A percentile compares a stretch with the other conserved stretches of the same genome.
phyloP scores from a whole-genome alignment of 1,139 yeast species.

The Zygotorulaspora mrakii region DNA sequence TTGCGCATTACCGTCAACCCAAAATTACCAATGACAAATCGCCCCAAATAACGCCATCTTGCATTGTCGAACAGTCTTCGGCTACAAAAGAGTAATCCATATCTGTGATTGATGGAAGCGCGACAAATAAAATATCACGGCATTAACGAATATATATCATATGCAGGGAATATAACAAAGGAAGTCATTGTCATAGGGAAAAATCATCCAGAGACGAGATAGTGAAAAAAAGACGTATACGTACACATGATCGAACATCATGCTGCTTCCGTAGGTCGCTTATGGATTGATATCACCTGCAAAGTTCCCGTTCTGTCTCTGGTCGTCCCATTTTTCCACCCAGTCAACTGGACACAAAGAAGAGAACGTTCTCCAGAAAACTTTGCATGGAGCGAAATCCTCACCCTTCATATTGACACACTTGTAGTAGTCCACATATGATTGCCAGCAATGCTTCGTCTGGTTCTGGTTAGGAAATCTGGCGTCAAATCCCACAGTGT shows the following conservation, averaged over 20 bases:
- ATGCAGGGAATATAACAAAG: slow-evolving; percentile 1
- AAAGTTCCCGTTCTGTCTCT: slow-evolving; percentile 71
- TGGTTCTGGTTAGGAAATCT: slow-evolving; percentile 97
- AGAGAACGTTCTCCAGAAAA: slow-evolving; percentile 85
- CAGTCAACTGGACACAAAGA: slow-evolving; percentile 90
- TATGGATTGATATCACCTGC: slow-evolving; percentile 54
- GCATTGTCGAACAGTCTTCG: no score
- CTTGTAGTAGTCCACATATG: slow-evolving; percentile 96
- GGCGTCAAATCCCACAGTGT: slow-evolving; percentile 85
- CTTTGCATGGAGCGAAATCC: slow-evolving; percentile 96
- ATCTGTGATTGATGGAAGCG: neutral
- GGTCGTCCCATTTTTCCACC: slow-evolving; percentile 96
- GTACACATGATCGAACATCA: no score
- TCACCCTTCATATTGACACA: slow-evolving; percentile 96
- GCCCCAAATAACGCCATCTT: neutral
- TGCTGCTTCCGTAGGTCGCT: no score
- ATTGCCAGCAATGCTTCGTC: slow-evolving; percentile 97
- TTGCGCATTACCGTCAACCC: no score
- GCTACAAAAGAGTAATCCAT: no score
- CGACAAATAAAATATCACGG: neutral
- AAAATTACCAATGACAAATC: no score
- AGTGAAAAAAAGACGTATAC: neutral
- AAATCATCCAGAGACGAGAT: no score
- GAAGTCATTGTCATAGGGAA: neutral
- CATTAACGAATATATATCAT: slow-evolving; percentile 1